These are phyloP conservation scores for Malassezia pachydermatis DNA, from an alignment of 1,284 basidiomycete species.

Conservation along the genomic window DNA sequence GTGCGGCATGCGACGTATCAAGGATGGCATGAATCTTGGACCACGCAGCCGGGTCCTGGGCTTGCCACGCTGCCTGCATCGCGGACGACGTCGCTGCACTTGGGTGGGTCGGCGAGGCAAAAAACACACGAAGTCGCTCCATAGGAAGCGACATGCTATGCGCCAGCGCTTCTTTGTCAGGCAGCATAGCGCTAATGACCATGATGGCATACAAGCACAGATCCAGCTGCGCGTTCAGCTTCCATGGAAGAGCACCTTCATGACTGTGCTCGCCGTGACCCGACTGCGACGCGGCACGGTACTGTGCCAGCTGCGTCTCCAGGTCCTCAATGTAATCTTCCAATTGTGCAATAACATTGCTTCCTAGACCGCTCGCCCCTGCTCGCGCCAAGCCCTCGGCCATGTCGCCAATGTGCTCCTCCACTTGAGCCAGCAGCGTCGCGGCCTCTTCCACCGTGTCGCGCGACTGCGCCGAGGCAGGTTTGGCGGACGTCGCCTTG, in stretches of 20 bases:
- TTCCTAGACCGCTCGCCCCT: conserved; percentile 10
- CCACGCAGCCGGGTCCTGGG: too few species aligned
- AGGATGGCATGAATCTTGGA: background rate
- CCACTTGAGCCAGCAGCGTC: conserved; percentile 26
- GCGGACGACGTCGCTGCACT: background rate
- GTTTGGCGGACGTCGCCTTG: conserved; percentile 31
- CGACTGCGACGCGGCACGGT: background rate
- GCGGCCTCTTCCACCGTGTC: conserved; percentile 28
- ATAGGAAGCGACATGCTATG: conserved; percentile 18
- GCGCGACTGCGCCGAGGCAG: conserved; percentile 28
- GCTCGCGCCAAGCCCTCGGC: conserved; percentile 29
- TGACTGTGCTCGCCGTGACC: background rate
- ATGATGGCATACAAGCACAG: conserved; percentile 9
- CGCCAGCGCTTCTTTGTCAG: conserved; percentile 7
- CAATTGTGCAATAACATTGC: conserved; percentile 19
- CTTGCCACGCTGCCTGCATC: conserved; percentile 1
- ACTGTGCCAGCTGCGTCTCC: conserved; percentile 8
- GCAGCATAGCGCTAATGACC: conserved; percentile 12
- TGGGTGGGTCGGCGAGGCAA: conserved; percentile 2
- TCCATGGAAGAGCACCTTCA: background rate
- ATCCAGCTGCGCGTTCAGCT: background rate
- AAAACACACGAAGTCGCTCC: conserved; percentile 5
- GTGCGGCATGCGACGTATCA: background rate
- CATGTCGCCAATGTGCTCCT: conserved; percentile 35
- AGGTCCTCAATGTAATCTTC: conserved; percentile 18